Evolutionary conservation across 352 stramenopile species (phyloP), one percentile per base, ranked within the genome.

Genomic region (Globisporangium abappressorium): DNA sequence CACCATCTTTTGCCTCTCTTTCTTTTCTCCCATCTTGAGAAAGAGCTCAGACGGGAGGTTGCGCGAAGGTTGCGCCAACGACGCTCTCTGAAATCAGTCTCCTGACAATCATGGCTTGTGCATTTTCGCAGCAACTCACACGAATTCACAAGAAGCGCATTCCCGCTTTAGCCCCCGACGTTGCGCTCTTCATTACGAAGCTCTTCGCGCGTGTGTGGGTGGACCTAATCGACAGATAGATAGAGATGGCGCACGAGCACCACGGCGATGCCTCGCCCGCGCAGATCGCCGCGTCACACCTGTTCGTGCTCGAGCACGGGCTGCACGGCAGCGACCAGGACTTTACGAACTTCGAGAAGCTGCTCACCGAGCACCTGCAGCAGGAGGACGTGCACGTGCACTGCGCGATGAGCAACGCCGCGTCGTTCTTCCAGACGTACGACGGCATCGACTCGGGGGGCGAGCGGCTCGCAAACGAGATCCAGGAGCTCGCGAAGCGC

Each of bases 241-340:
- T 14, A 36, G n/a, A 20, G 15, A 66, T 58, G 30, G 61, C 14
- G 20, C 18, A 20, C 14, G 60, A 64, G 43, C 46, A 58, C 15
- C 28, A 51, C 36, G 53, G 18, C n/a, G 20, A 8, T n/a, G 22
- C 30, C 26, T 57, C 30, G 60, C 26, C 34, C 22, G 30, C 43
- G 53, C 54, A 38, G 62, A 36, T 47, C 54, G 55, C 51, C 22
- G 77, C 78, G 34, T 76, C 79, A 38, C 87, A 94, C 64, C 74
- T 94, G 28, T 73, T 94, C 9, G 76, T 94, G 6, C 71, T 92
- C 26, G 77, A 91, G 73, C 87, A 94, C 66, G 87, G 87, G 1
- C 72, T 94, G 22, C 73, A 84, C 59, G 87, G 87, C 54, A 92
- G 81, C 64, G 76, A 82, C 24, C 56, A 76, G 64, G 87, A 94